These are phyloP conservation scores for Pseudogymnoascus pannorum DNA, from an alignment of 2,329 filamentous ascomycete genomes.

Conservation along the genomic window DNA sequence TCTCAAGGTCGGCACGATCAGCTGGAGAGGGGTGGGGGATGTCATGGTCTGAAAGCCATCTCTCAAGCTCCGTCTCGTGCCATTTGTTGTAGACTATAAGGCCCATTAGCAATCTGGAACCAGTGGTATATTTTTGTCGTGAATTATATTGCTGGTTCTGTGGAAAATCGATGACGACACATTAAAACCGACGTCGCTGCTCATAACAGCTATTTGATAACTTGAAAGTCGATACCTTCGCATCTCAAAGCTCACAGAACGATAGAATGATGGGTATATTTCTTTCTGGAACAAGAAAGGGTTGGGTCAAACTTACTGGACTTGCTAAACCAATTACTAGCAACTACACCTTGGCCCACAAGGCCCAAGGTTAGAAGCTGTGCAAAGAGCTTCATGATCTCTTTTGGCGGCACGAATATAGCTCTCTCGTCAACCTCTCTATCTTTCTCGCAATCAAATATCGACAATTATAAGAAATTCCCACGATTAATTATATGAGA, in stretches of 20 bases:
- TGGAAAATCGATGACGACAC: background rate
- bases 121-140: background rate
- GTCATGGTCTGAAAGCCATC: slow-evolving; percentile 90
- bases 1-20: slow-evolving; percentile 91
- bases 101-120: slow-evolving; percentile 21
- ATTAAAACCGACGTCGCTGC: background rate
- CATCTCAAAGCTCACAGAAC: background rate
- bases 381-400: slow-evolving; percentile 69
- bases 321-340: slow-evolving; percentile 80
- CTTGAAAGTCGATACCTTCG: background rate
- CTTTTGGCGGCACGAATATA: slow-evolving; percentile 9
- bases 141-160: background rate
- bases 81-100: slow-evolving; percentile 88
- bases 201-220: background rate
- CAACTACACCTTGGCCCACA: slow-evolving; percentile 61
- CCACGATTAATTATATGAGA: background rate
- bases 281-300: background rate
- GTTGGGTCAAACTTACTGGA: slow-evolving; percentile 56
- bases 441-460: background rate
- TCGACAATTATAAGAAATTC: background rate
- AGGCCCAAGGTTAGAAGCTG: slow-evolving; percentile 65
- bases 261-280: background rate
- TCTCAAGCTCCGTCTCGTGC: slow-evolving; percentile 95
- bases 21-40: slow-evolving; percentile 84
- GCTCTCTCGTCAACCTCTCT: background rate